Conservation (phyloP, 495 filamentous ascomycete species). For the Penicillium ochrochloron region DNA sequence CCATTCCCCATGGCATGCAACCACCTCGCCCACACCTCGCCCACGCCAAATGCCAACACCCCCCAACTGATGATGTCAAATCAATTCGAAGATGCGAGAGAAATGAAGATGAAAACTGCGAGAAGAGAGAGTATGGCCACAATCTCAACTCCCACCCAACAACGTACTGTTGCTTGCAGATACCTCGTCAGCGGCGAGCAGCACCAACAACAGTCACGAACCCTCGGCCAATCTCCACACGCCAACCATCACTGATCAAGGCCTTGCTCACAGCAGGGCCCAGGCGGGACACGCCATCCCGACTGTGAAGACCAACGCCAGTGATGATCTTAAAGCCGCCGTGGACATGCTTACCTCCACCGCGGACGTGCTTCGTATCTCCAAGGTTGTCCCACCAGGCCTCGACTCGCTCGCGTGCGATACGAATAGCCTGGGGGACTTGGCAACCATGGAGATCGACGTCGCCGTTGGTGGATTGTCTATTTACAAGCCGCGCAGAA, state of each 20-base stretch:
- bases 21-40: background rate
- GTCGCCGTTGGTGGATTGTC: slow-evolving; percentile 56
- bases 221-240: slow-evolving; percentile 69
- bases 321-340: slow-evolving; percentile 74
- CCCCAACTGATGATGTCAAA: background rate
- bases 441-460: slow-evolving; percentile 86
- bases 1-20: background rate
- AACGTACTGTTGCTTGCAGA: background rate
- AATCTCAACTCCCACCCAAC: background rate
- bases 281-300: slow-evolving; percentile 73
- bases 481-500: slow-evolving; percentile 64
- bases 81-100: background rate
- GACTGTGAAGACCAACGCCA: slow-evolving; percentile 77
- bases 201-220: slow-evolving; percentile 66
- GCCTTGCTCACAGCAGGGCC: slow-evolving; percentile 81
- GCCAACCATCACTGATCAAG: slow-evolving; percentile 82
- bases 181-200: slow-evolving; percentile 26
- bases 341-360: slow-evolving; percentile 45
- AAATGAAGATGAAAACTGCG: background rate
- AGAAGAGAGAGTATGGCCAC: background rate
- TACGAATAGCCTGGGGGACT: slow-evolving; percentile 77
- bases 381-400: slow-evolving; percentile 81
- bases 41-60: background rate
- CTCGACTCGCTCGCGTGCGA: slow-evolving; percentile 67
- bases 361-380: slow-evolving; percentile 56